A percentile compares a stretch with the other conserved stretches of the same genome.
These are phyloP conservation scores for Onygenales sp. DNA, from an alignment of 2,329 filamentous ascomycete genomes.

Conservation along the genomic window DNA sequence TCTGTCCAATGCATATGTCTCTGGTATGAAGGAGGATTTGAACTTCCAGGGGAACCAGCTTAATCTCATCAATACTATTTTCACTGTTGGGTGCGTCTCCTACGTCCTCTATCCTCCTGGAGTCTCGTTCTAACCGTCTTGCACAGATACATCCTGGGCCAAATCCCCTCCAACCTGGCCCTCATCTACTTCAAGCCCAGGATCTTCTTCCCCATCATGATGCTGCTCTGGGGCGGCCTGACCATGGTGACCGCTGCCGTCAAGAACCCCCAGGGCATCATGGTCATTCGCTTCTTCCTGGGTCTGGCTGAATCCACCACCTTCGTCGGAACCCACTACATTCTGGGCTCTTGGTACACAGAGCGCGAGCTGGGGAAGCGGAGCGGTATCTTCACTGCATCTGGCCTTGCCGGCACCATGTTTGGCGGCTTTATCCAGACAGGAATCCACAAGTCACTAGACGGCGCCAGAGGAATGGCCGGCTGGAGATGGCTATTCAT, in stretches of 20 bases:
- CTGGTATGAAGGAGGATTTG: conserved; percentile 28
- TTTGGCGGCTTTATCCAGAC: conserved; percentile 28
- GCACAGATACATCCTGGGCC: conserved; percentile 33
- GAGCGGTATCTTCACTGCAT: conserved; percentile 25
- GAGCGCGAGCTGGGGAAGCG: conserved; percentile 30
- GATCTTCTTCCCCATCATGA: conserved; percentile 20
- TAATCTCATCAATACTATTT: conserved; percentile 30
- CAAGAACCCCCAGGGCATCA: conserved; percentile 20
- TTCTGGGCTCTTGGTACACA: conserved; percentile 36
- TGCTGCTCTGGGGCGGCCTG: conserved; percentile 21
- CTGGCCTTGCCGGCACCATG: conserved; percentile 27
- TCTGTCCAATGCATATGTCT: conserved; percentile 33
- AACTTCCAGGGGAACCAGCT: conserved; percentile 27
- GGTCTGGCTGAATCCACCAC: conserved; percentile 24
- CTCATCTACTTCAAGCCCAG: conserved; percentile 19
- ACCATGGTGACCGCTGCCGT: conserved; percentile 23
- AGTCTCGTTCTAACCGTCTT: conserved; percentile 7
- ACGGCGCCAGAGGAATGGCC: conserved; percentile 18
- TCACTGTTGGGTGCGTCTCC: conserved; percentile 31
- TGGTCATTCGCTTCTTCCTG: conserved; percentile 30
- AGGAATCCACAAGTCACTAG: conserved; percentile 22
- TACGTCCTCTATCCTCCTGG: neutral
- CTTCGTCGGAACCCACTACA: conserved; percentile 27
- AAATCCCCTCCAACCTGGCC: conserved; percentile 33
- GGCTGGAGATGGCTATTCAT: conserved; percentile 32